Conservation (phyloP, 768 basidiomycete species). For the Leccinum rimulosum region DNA sequence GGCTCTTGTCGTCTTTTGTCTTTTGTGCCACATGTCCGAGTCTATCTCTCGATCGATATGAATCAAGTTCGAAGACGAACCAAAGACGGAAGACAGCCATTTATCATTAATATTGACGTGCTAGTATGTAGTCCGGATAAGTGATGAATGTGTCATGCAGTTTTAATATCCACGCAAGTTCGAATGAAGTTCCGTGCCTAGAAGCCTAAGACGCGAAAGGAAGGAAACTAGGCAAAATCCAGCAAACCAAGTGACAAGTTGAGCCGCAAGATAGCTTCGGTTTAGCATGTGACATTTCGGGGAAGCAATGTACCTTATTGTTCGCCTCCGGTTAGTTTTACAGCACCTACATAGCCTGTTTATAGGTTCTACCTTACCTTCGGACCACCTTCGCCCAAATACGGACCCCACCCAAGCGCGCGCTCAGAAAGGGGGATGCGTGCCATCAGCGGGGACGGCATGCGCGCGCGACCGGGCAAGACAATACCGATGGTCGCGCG, state of each 20-base stretch:
- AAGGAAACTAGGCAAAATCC: not conserved
- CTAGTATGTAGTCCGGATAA: constrained; percentile 1
- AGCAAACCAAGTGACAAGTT: not conserved
- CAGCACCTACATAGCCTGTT: not conserved
- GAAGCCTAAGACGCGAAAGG: constrained; percentile 1
- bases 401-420: not conserved
- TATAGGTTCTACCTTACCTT: not conserved
- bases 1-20: constrained; percentile 1
- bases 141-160: constrained; percentile 5
- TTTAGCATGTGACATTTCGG: not conserved
- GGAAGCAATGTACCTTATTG: not conserved
- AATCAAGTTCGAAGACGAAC: constrained; percentile 1
- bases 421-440: constrained; percentile 1
- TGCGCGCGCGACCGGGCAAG: constrained; percentile 1
- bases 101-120: not conserved
- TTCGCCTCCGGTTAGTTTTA: not conserved
- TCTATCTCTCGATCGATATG: not conserved
- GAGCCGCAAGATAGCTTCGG: not conserved
- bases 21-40: not conserved
- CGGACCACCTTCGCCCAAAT: not conserved
- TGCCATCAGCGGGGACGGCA: constrained; percentile 3
- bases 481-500: constrained; percentile 3
- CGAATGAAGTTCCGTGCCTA: constrained; percentile 2
- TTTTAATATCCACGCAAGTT: not conserved
- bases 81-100: not conserved